A percentile compares a stretch with the other conserved stretches of the same genome.
phyloP scores from a whole-genome alignment of 75 land plant species.

The Sequoia sempervirens region DNA sequence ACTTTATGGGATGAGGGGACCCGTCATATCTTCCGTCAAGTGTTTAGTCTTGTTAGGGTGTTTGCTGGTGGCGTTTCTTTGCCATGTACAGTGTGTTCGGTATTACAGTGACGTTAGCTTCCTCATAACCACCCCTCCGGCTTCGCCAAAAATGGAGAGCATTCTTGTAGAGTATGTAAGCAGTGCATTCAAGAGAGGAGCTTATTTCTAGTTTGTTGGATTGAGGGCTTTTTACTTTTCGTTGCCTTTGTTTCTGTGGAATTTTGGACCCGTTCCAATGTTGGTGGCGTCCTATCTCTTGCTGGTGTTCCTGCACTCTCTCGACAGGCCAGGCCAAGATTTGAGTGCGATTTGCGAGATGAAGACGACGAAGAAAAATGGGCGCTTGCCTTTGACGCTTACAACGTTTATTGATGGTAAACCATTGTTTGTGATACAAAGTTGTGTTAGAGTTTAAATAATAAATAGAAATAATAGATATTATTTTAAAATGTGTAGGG shows the following conservation, averaged over 20 bases:
- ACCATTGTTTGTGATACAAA: too few species aligned
- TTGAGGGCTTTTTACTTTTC: not conserved
- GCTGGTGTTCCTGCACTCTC: not conserved
- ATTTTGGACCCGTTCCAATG: not conserved
- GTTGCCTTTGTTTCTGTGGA: not conserved
- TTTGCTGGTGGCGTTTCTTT: conserved; percentile 30
- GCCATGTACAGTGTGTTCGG: conserved; percentile 32
- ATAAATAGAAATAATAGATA: too few species aligned
- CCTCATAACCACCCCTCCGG: conserved; percentile 14
- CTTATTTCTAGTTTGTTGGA: not conserved
- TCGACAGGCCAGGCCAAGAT: not conserved
- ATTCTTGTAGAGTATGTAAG: not conserved
- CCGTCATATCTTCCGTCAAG: conserved; percentile 13
- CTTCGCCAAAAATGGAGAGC: not conserved
- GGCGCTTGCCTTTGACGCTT: too few species aligned
- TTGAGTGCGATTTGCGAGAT: not conserved
- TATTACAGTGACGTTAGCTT: conserved; percentile 35
- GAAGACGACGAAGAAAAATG: too few species aligned
- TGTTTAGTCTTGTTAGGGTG: conserved; percentile 14
- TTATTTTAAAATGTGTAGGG: too few species aligned
- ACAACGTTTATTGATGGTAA: too few species aligned
- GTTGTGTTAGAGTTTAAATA: too few species aligned
- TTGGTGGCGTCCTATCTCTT: not conserved
- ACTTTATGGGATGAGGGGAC: conserved; percentile 7
- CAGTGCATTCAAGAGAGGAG: not conserved